Evolutionary conservation across 331 rosid genomes (phyloP).

Genomic region (Pyrus hybrid): DNA sequence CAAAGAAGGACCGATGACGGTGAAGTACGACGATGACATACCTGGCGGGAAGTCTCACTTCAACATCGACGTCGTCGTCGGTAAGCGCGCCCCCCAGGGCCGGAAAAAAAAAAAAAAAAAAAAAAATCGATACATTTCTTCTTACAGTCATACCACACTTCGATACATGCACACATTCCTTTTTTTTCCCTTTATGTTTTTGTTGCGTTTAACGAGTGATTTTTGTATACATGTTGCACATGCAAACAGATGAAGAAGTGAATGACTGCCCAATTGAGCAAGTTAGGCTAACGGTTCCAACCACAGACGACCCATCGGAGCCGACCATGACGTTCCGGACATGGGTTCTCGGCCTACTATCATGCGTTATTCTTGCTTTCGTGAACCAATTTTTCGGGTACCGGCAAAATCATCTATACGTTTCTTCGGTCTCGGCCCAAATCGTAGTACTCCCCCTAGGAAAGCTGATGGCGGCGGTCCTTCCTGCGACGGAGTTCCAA

Average conservation of each 20-base stretch:
- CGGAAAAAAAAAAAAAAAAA: too few species aligned
- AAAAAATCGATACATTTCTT: too few species aligned
- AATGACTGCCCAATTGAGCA: slow-evolving; percentile 33
- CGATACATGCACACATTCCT: not conserved
- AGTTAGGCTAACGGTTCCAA: slow-evolving; percentile 34
- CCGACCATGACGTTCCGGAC: slow-evolving; percentile 29
- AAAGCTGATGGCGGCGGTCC: slow-evolving; percentile 21
- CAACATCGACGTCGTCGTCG: not conserved
- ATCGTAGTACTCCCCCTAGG: slow-evolving; percentile 33
- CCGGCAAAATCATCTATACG: slow-evolving; percentile 19
- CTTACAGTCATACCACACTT: too few species aligned
- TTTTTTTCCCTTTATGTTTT: not conserved
- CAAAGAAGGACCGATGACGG: not conserved
- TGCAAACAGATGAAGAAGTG: slow-evolving; percentile 8
- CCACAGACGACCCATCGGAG: slow-evolving; percentile 25
- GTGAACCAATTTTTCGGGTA: slow-evolving; percentile 33
- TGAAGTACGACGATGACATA: not conserved
- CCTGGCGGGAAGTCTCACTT: not conserved
- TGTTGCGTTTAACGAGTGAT: not conserved
- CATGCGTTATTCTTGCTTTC: slow-evolving; percentile 24
- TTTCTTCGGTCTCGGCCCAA: slow-evolving; percentile 29
- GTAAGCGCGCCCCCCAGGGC: too few species aligned
- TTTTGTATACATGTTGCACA: not conserved
- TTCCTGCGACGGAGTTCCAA: slow-evolving; percentile 5
- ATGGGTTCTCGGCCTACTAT: slow-evolving; percentile 29